Percentiles rank a stretch among this genome's conserved stretches.
These are phyloP conservation scores for Mycena epipterygia DNA, from an alignment of 768 basidiomycete genomes.

Conservation along the genomic window DNA sequence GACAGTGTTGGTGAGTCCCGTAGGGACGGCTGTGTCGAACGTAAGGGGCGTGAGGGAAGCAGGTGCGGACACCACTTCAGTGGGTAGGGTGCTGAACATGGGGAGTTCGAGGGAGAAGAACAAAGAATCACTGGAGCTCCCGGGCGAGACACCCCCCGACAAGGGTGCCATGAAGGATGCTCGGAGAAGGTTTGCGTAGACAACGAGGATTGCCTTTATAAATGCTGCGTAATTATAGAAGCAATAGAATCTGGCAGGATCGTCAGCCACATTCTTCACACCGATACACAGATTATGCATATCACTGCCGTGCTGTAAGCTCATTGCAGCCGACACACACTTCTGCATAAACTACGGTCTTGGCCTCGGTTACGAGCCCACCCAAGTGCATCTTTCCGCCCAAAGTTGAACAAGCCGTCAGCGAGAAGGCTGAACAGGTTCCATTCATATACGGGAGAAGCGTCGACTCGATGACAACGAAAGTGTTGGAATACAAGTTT, in stretches of 20 bases:
- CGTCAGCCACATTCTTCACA: background rate
- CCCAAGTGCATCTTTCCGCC: background rate
- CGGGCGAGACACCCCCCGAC: background rate
- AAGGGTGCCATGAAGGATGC: background rate
- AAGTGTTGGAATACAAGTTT: too few species aligned
- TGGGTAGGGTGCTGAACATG: background rate
- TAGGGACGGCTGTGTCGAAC: background rate
- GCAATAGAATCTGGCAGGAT: background rate
- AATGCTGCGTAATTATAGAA: conserved; percentile 5
- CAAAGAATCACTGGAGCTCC: background rate
- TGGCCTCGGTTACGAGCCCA: background rate
- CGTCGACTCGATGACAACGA: background rate
- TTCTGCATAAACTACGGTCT: background rate
- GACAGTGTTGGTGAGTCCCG: background rate
- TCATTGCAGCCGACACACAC: background rate
- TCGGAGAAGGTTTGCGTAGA: background rate
- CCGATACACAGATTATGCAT: background rate
- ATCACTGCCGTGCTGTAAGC: background rate
- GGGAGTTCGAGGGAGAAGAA: background rate
- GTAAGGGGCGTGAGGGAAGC: background rate
- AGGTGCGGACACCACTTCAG: background rate
- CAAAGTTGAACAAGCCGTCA: background rate
- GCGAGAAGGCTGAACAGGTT: background rate
- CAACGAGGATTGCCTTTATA: conserved; percentile 1
- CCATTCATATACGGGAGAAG: background rate